These are phyloP conservation scores for Auriscalpium microsporum DNA, from an alignment of 768 basidiomycete species.

Conservation along the genomic window DNA sequence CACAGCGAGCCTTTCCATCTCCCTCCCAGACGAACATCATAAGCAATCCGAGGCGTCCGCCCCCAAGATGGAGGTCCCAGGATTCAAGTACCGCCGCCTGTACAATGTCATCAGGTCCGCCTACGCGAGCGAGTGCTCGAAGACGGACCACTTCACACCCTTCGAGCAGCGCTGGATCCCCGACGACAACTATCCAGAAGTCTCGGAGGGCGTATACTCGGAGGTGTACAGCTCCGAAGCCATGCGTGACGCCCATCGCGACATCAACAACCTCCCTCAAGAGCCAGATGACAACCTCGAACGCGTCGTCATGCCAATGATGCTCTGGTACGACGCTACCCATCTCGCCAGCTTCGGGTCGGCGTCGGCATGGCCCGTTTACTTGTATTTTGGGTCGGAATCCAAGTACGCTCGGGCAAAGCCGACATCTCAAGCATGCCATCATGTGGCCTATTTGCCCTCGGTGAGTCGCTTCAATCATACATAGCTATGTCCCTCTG, in stretches of 20 bases:
- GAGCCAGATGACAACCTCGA: constrained; percentile 13
- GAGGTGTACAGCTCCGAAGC: background rate
- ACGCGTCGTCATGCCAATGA: constrained; percentile 6
- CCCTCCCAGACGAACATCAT: background rate
- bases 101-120: background rate
- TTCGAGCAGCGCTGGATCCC: constrained; percentile 21
- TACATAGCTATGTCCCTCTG: background rate
- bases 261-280: background rate
- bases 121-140: background rate
- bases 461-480: background rate
- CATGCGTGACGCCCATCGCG: background rate
- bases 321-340: constrained; percentile 18
- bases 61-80: background rate
- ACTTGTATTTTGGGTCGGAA: constrained; percentile 17
- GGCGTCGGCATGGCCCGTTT: constrained; percentile 18
- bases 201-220: background rate
- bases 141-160: constrained; percentile 21
- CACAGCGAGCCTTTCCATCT: background rate
- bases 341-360: constrained; percentile 18
- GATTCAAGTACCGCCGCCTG: background rate
- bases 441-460: constrained; percentile 19
- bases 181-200: background rate
- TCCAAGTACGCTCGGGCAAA: constrained; percentile 10
- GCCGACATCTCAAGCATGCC: constrained; percentile 6
- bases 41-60: background rate